Evolutionary conservation across 768 basidiomycete species (phyloP).

Genomic region (Strobilomyces dryophilus): DNA sequence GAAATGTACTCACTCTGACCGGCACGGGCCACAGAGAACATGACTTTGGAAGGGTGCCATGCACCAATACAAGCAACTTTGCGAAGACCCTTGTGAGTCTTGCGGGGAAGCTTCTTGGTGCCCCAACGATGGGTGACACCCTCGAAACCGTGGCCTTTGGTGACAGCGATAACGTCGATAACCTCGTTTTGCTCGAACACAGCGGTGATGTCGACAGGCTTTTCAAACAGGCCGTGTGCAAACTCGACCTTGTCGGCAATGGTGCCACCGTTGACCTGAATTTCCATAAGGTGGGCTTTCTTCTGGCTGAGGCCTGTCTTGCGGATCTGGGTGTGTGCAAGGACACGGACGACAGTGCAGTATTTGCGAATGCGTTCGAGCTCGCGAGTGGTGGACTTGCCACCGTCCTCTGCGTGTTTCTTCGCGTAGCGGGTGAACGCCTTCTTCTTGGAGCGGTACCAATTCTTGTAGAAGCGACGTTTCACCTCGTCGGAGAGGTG

Average conservation of each 20-base stretch:
- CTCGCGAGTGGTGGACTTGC: slow-evolving; percentile 89
- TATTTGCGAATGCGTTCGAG: slow-evolving; percentile 99
- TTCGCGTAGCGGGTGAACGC: slow-evolving; percentile 99
- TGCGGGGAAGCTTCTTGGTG: slow-evolving; percentile 96
- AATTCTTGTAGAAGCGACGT: slow-evolving; percentile 99
- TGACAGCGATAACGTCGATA: slow-evolving; percentile 96
- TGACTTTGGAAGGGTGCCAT: slow-evolving; percentile 99
- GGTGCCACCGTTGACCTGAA: slow-evolving; percentile 97
- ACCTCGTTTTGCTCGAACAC: slow-evolving; percentile 97
- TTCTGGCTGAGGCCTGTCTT: slow-evolving; percentile 98
- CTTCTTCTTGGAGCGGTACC: slow-evolving; percentile 99
- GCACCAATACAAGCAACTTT: slow-evolving; percentile 99
- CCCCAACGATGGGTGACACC: slow-evolving; percentile 99
- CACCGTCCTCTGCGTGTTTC: slow-evolving; percentile 94
- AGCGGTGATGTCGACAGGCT: slow-evolving; percentile 78
- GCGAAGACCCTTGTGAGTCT: slow-evolving; percentile 99
- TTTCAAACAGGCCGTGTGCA: slow-evolving; percentile 92
- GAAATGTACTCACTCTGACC: slow-evolving; percentile 82
- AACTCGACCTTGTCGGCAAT: slow-evolving; percentile 97
- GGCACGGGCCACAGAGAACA: slow-evolving; percentile 99
- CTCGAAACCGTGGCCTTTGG: slow-evolving; percentile 99
- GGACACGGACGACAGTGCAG: slow-evolving; percentile 99
- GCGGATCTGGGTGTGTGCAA: slow-evolving; percentile 98
- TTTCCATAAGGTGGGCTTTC: slow-evolving; percentile 99
- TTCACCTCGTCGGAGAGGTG: slow-evolving; percentile 98